Conservation (phyloP, 495 filamentous ascomycete species). For the Evansstolkia leycettana region DNA sequence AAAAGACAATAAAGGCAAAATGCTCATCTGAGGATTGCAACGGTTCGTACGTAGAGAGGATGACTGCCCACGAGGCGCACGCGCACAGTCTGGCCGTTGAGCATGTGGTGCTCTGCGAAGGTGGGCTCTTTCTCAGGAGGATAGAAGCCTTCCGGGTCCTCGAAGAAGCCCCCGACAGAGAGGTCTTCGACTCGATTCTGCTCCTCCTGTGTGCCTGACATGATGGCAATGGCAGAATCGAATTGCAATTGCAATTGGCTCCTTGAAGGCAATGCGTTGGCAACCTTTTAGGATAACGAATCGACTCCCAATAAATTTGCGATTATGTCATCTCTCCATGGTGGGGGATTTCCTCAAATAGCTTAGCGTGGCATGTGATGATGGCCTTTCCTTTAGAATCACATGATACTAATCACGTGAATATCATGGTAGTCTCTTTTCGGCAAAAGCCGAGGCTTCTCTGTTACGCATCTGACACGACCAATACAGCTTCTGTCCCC, state of each 20-base stretch:
- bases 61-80: constrained; percentile 81
- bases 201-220: background rate
- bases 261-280: no score
- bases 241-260: background rate
- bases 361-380: no score
- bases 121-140: constrained; percentile 58
- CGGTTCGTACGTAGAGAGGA: constrained; percentile 63
- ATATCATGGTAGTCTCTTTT: no score
- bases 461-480: no score
- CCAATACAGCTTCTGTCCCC: no score
- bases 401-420: no score
- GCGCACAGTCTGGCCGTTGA: constrained; percentile 50
- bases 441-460: no score
- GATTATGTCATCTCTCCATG: no score
- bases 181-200: constrained; percentile 26
- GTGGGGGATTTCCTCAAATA: no score
- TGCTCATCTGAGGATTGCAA: background rate
- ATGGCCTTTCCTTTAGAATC: no score
- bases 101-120: constrained; percentile 53
- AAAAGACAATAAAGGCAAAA: constrained; percentile 1
- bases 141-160: constrained; percentile 70
- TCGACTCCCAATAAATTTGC: no score
- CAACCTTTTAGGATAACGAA: no score
- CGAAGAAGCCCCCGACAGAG: constrained; percentile 47
- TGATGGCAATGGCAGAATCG: background rate